Evolutionary conservation across 768 basidiomycete genomes (phyloP).

Genomic region (Calocera cornea): DNA sequence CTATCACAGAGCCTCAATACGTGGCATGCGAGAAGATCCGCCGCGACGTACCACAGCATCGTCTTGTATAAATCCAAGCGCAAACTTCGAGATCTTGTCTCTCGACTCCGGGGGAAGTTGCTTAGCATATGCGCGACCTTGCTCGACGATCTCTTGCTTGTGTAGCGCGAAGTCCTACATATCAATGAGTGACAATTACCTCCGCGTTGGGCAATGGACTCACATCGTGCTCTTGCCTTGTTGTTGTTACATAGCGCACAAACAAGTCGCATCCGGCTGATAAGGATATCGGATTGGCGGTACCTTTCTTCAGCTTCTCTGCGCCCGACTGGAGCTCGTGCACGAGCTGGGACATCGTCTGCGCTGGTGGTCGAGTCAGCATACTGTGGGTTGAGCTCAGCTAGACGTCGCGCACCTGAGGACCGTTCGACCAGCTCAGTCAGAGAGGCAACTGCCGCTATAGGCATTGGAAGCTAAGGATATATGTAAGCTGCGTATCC

Average conservation of each 20-base stretch:
- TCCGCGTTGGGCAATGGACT: too few species aligned
- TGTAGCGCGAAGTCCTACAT: slow-evolving; percentile 73
- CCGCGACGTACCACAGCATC: slow-evolving; percentile 75
- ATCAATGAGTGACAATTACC: too few species aligned
- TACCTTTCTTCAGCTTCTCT: slow-evolving; percentile 42
- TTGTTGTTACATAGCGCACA: slow-evolving; percentile 73
- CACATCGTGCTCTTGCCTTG: slow-evolving; percentile 70
- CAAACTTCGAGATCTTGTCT: slow-evolving; percentile 74
- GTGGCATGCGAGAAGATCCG: neutral
- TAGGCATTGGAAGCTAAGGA: slow-evolving; percentile 56
- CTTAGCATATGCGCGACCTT: slow-evolving; percentile 59
- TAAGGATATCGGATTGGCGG: slow-evolving; percentile 66
- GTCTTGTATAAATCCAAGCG: slow-evolving; percentile 89
- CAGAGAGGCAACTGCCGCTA: slow-evolving; percentile 78
- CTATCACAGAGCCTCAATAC: slow-evolving; percentile 32
- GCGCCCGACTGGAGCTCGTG: slow-evolving; percentile 69
- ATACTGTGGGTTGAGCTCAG: neutral
- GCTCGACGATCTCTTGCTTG: slow-evolving; percentile 67
- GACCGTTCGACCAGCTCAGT: slow-evolving; percentile 71
- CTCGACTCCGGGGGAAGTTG: slow-evolving; percentile 72
- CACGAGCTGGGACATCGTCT: slow-evolving; percentile 87
- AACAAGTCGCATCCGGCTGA: slow-evolving; percentile 86
- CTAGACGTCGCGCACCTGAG: slow-evolving; percentile 39
- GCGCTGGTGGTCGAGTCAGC: slow-evolving; percentile 35
- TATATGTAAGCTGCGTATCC: slow-evolving; percentile 2